Conservation (phyloP, 2,329 filamentous ascomycete species). For the Cytospora schulzeri region DNA sequence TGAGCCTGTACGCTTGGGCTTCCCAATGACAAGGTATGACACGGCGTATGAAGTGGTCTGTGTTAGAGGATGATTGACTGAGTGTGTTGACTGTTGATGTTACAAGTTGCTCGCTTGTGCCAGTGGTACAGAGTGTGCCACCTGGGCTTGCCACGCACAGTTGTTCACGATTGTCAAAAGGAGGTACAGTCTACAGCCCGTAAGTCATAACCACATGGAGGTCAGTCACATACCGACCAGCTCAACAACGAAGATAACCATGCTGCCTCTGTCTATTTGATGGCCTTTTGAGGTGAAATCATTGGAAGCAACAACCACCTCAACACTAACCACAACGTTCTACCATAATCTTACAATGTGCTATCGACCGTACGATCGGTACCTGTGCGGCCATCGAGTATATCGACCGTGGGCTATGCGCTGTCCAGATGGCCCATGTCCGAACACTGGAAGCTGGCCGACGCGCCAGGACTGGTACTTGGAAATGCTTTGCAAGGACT, state of each 20-base stretch:
- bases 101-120: neutral
- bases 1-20: constrained; percentile 38
- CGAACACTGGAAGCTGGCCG: constrained; percentile 2
- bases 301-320: neutral
- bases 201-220: neutral
- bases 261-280: neutral
- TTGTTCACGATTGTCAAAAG: neutral
- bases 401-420: constrained; percentile 4
- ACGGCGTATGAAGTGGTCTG: neutral
- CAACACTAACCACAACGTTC: neutral
- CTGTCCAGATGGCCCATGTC: constrained; percentile 5
- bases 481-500: neutral
- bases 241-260: neutral
- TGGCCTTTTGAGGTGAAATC: neutral
- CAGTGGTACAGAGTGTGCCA: neutral
- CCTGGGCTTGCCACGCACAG: neutral
- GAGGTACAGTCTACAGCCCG: neutral
- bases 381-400: constrained; percentile 8
- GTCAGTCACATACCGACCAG: too few relatives aligned
- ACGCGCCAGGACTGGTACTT: constrained; percentile 12
- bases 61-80: neutral
- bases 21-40: neutral
- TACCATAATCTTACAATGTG: neutral
- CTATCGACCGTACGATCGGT: constrained; percentile 12
- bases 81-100: neutral